phyloP scores from a whole-genome alignment of 192 early-diverging fungal species.

The Entomortierella beljakovae region DNA sequence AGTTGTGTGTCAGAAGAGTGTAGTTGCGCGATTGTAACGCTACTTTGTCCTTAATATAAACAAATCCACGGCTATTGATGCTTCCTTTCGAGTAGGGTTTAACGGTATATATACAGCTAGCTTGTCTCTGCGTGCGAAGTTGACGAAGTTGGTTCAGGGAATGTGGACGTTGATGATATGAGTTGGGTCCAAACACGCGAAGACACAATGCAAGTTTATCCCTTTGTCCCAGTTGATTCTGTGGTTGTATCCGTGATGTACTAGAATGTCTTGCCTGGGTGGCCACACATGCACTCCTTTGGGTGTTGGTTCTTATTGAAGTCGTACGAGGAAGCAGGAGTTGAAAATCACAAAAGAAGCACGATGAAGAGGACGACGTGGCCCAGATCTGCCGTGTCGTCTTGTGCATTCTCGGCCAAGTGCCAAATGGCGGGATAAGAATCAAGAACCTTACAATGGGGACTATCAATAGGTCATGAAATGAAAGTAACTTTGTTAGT shows the following conservation, averaged over 20 bases:
- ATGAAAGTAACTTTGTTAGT: neutral
- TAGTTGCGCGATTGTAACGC: neutral
- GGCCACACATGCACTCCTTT: neutral
- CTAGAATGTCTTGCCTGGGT: neutral
- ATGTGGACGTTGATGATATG: constrained; percentile 1
- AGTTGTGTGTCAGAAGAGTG: neutral
- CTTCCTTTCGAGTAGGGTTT: neutral
- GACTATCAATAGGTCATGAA: neutral
- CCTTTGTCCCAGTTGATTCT: constrained; percentile 6
- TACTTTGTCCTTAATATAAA: neutral
- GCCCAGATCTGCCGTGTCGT: constrained; percentile 52
- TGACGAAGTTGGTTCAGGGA: constrained; percentile 1
- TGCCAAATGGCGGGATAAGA: neutral
- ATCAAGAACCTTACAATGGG: neutral
- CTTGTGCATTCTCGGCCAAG: constrained; percentile 36
- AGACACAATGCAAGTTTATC: constrained; percentile 9
- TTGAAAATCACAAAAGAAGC: constrained; percentile 45
- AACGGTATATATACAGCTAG: constrained; percentile 20
- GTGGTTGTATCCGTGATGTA: constrained; percentile 12
- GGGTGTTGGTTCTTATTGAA: neutral
- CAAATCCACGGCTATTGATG: neutral
- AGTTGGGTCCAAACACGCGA: constrained; percentile 11
- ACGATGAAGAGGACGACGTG: constrained; percentile 30
- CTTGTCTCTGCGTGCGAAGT: constrained; percentile 3
- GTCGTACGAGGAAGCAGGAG: constrained; percentile 11